Evolutionary conservation across 768 basidiomycete genomes (phyloP).

Genomic region (Suillus decipiens): DNA sequence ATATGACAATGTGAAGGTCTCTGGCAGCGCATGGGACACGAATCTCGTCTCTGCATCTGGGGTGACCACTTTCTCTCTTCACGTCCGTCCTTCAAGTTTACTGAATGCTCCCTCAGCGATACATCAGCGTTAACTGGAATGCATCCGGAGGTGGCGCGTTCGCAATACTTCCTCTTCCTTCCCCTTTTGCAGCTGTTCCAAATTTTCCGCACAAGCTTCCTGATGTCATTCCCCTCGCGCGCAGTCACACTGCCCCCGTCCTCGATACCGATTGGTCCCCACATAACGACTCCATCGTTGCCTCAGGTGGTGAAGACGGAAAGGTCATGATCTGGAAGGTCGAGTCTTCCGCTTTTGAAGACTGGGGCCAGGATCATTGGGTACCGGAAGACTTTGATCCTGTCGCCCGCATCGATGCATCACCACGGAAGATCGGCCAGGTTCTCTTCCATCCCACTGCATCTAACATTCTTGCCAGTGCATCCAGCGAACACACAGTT

Average conservation of each 20-base stretch:
- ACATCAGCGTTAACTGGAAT: slow-evolving; percentile 94
- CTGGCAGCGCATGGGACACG: slow-evolving; percentile 94
- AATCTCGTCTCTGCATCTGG: slow-evolving; percentile 86
- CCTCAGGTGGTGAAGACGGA: slow-evolving; percentile 92
- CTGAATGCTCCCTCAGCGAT: slow-evolving; percentile 49
- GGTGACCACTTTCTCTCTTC: slow-evolving; percentile 44
- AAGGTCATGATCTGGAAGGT: slow-evolving; percentile 93
- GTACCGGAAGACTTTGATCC: slow-evolving; percentile 83
- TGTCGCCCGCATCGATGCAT: slow-evolving; percentile 75
- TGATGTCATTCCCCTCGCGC: slow-evolving; percentile 88
- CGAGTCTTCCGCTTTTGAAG: slow-evolving; percentile 64
- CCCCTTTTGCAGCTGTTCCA: slow-evolving; percentile 57
- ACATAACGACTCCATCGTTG: slow-evolving; percentile 88
- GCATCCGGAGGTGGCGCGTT: slow-evolving; percentile 92
- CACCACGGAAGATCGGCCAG: slow-evolving; percentile 89
- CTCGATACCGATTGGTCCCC: slow-evolving; percentile 98
- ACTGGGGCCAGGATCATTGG: slow-evolving; percentile 86
- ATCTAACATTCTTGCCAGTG: slow-evolving; percentile 77
- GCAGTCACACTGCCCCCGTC: slow-evolving; percentile 80
- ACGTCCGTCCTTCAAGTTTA: slow-evolving; percentile 6
- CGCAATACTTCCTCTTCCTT: slow-evolving; percentile 86
- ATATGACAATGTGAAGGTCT: slow-evolving; percentile 82
- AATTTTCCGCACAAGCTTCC: slow-evolving; percentile 79
- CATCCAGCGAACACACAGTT: slow-evolving; percentile 82
- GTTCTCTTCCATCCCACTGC: slow-evolving; percentile 94